These are phyloP conservation scores for Trichoderma sp. DNA, from an alignment of 2,329 filamentous ascomycete genomes.

Conservation along the genomic window DNA sequence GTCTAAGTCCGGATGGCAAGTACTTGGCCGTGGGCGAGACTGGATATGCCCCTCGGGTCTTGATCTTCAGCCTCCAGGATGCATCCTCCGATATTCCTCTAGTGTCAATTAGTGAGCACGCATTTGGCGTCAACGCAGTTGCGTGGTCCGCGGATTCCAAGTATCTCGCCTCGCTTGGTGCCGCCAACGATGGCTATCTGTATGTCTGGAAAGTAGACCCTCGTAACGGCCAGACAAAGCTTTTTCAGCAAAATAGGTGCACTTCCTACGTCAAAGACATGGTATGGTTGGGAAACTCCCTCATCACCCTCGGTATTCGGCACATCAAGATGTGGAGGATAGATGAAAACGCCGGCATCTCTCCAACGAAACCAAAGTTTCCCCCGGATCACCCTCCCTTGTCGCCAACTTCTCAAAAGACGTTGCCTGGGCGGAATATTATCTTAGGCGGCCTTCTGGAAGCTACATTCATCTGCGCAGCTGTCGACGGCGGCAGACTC, in stretches of 20 bases:
- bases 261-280: constrained; percentile 83
- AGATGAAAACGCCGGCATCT: constrained; percentile 59
- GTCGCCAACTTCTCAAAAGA: constrained; percentile 46
- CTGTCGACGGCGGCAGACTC: constrained; percentile 69
- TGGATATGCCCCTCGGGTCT: constrained; percentile 84
- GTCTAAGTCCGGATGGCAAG: constrained; percentile 80
- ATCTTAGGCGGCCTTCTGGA: constrained; percentile 79
- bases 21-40: constrained; percentile 93
- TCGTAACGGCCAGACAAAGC: constrained; percentile 72
- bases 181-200: constrained; percentile 88
- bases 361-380: constrained; percentile 62
- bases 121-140: constrained; percentile 81
- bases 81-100: constrained; percentile 76
- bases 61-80: constrained; percentile 84
- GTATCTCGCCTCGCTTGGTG: constrained; percentile 83
- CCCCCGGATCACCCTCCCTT: constrained; percentile 39
- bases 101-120: constrained; percentile 83
- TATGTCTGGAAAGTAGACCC: constrained; percentile 86
- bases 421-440: constrained; percentile 82
- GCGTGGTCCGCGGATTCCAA: constrained; percentile 85
- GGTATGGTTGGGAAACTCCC: constrained; percentile 79
- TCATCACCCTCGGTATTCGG: constrained; percentile 84
- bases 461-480: constrained; percentile 76
- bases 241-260: constrained; percentile 86
- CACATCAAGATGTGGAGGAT: constrained; percentile 93